Percentiles rank a stretch among this genome's conserved stretches.
These are phyloP conservation scores for Epichloe sylvatica DNA, from an alignment of 2,329 filamentous ascomycete species.

Conservation along the genomic window DNA sequence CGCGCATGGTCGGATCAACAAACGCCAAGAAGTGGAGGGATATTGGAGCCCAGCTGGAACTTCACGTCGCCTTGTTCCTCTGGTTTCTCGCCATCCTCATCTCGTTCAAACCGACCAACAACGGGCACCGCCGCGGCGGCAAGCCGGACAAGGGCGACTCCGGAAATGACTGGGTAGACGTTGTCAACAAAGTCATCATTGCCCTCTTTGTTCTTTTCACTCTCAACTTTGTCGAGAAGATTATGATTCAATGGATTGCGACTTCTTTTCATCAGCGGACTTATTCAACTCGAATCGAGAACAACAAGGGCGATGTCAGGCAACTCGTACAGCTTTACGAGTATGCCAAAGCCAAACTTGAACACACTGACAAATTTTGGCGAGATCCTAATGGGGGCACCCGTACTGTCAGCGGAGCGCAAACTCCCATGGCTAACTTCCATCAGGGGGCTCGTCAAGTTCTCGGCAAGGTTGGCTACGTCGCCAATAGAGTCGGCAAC, in stretches of 20 bases:
- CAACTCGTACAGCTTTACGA: slow-evolving; percentile 44
- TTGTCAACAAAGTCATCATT: slow-evolving; percentile 75
- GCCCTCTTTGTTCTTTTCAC: slow-evolving; percentile 66
- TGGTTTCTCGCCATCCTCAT: slow-evolving; percentile 82
- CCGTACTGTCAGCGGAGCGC: slow-evolving; percentile 40
- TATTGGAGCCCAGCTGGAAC: slow-evolving; percentile 69
- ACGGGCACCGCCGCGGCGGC: slow-evolving; percentile 31
- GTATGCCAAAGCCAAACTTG: slow-evolving; percentile 63
- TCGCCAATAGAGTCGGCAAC: slow-evolving; percentile 73
- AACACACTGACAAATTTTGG: slow-evolving; percentile 37
- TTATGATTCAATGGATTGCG: slow-evolving; percentile 87
- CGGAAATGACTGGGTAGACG: slow-evolving; percentile 54
- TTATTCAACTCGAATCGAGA: slow-evolving; percentile 77
- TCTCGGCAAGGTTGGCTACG: slow-evolving; percentile 67
- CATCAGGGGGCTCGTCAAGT: slow-evolving; percentile 64
- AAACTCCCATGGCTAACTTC: slow-evolving; percentile 62
- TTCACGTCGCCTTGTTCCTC: slow-evolving; percentile 75
- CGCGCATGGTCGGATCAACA: slow-evolving; percentile 65
- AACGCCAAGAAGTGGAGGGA: slow-evolving; percentile 89
- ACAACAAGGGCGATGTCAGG: slow-evolving; percentile 80
- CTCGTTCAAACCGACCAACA: slow-evolving; percentile 74
- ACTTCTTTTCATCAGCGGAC: slow-evolving; percentile 85
- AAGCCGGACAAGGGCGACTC: slow-evolving; percentile 28
- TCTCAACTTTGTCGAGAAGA: slow-evolving; percentile 81
- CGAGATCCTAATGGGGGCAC: slow-evolving; percentile 19